phyloP scores from a whole-genome alignment of 1,284 basidiomycete species.

The Ustanciosporium gigantosporum region DNA sequence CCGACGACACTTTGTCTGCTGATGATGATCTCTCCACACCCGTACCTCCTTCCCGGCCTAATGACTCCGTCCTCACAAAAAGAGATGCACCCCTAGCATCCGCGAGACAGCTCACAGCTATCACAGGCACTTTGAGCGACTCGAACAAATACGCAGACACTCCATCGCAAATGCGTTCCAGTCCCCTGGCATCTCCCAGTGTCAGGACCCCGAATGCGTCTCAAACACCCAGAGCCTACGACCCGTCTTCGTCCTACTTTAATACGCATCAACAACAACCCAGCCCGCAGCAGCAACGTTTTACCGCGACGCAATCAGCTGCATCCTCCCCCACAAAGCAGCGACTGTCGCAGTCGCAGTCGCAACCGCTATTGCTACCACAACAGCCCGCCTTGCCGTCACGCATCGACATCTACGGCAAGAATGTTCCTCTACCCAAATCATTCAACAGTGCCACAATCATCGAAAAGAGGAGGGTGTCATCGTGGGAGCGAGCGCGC shows the following conservation, averaged over 20 bases:
- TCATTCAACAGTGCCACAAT: slow-evolving; percentile 39
- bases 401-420: slow-evolving; percentile 44
- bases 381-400: neutral
- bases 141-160: neutral
- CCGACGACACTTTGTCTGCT: slow-evolving; percentile 18
- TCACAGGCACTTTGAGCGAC: neutral
- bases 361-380: slow-evolving; percentile 1
- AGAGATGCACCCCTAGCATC: neutral
- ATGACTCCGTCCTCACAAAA: neutral
- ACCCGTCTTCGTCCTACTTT: neutral
- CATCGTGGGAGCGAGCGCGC: slow-evolving; percentile 50
- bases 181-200: neutral
- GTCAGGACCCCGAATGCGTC: neutral
- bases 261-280: too few relatives aligned
- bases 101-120: neutral
- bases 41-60: slow-evolving; percentile 2
- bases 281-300: neutral
- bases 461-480: slow-evolving; percentile 30
- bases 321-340: neutral
- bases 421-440: slow-evolving; percentile 40
- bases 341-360: neutral
- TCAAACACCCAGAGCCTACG: neutral
- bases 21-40: slow-evolving; percentile 24
- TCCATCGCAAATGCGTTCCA: neutral
- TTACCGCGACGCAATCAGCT: neutral